phyloP scores from a whole-genome alignment of 2,329 filamentous ascomycete species.

The Pyricularia sp. region DNA sequence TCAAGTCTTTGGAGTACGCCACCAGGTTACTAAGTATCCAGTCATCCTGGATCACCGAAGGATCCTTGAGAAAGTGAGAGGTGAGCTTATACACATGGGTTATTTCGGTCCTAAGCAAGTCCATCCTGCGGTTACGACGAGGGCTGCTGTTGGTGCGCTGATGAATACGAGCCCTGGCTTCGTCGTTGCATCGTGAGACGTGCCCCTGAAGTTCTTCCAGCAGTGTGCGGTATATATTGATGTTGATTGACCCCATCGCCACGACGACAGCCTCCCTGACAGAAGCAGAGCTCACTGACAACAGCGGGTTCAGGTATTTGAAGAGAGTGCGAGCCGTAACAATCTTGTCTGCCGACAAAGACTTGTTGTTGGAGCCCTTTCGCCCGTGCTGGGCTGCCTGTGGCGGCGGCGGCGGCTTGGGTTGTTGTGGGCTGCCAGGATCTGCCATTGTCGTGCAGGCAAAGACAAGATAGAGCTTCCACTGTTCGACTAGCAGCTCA shows the following conservation, averaged over 20 bases:
- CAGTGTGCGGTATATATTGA: conserved; percentile 81
- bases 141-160: conserved; percentile 75
- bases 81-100: conserved; percentile 94
- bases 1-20: conserved; percentile 79
- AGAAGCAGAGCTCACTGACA: conserved; percentile 65
- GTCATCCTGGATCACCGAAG: conserved; percentile 70
- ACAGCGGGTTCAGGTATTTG: conserved; percentile 76
- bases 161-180: conserved; percentile 76
- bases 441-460: conserved; percentile 91
- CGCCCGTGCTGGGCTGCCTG: conserved; percentile 55
- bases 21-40: conserved; percentile 85
- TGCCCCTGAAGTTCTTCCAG: conserved; percentile 82
- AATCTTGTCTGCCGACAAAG: conserved; percentile 59
- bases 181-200: conserved; percentile 74
- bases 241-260: conserved; percentile 87
- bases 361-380: conserved; percentile 62
- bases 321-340: conserved; percentile 82
- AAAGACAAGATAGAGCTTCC: conserved; percentile 95
- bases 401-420: background rate
- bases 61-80: conserved; percentile 70
- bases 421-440: conserved; percentile 47
- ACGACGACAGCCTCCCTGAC: conserved; percentile 84
- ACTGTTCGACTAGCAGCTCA: conserved; percentile 86
- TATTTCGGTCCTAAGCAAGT: conserved; percentile 81
- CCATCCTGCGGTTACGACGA: conserved; percentile 68